Evolutionary conservation across 805 yeast genomes (phyloP).

Genomic region (Ogataea zsoltii): DNA sequence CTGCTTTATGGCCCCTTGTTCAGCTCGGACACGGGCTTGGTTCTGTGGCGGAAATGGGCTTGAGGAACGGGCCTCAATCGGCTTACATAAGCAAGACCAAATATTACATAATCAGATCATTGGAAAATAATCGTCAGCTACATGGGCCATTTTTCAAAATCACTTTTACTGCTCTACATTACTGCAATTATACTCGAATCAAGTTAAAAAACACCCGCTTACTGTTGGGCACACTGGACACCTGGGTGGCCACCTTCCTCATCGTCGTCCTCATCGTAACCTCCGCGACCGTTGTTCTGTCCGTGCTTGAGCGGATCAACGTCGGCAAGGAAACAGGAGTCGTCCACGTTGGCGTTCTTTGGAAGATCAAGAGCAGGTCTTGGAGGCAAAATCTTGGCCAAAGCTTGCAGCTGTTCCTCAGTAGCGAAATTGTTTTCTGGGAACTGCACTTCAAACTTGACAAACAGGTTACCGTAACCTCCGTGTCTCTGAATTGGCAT

Average conservation of each 20-base stretch:
- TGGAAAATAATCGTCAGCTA: too few relatives aligned
- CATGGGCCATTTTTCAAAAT: neutral
- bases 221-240: conserved; percentile 95
- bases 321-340: conserved; percentile 39
- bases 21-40: too few relatives aligned
- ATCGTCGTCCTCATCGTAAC: conserved; percentile 55
- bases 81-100: too few relatives aligned
- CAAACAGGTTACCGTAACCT: conserved; percentile 81
- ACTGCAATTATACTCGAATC: conserved; percentile 1
- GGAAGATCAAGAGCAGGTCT: conserved; percentile 66
- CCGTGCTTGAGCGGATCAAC: conserved; percentile 32
- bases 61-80: too few relatives aligned
- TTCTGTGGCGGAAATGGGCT: too few relatives aligned
- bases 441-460: conserved; percentile 87
- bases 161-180: neutral
- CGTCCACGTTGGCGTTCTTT: conserved; percentile 74
- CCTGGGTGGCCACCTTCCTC: conserved; percentile 63
- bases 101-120: too few relatives aligned
- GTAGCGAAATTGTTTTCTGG: conserved; percentile 72
- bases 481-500: conserved; percentile 94
- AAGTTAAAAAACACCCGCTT: conserved; percentile 22
- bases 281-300: conserved; percentile 27
- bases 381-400: conserved; percentile 79
- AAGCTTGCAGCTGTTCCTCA: conserved; percentile 70
- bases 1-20: too few relatives aligned